phyloP scores from a whole-genome alignment of 2,329 filamentous ascomycete species.

The Lachnellula hyalina region DNA sequence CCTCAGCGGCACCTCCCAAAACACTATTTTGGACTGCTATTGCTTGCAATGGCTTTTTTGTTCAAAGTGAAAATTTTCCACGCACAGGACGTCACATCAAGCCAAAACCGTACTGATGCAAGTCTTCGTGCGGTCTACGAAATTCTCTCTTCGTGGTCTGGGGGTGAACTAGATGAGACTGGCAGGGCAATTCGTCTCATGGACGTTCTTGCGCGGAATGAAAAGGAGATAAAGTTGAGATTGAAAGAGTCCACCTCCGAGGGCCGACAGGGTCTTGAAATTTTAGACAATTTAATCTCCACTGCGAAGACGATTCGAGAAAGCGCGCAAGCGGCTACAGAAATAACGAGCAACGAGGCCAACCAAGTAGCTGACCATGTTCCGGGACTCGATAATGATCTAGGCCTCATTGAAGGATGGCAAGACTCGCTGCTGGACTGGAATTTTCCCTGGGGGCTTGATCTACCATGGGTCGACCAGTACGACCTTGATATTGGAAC shows the following conservation, averaged over 20 bases:
- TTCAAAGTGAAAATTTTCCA: slow-evolving; percentile 2
- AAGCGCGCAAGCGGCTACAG: neutral
- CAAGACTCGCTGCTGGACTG: slow-evolving; percentile 8
- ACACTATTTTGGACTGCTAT: slow-evolving; percentile 6
- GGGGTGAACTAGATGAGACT: neutral
- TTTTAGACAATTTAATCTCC: neutral
- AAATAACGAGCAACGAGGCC: too few species aligned
- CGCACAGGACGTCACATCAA: neutral
- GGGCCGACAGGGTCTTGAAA: neutral
- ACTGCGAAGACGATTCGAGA: neutral
- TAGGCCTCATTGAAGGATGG: neutral
- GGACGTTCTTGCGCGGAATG: neutral
- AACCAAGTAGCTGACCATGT: neutral
- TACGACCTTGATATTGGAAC: neutral
- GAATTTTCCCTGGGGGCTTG: slow-evolving; percentile 10
- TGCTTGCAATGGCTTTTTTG: slow-evolving; percentile 6
- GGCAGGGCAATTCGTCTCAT: neutral
- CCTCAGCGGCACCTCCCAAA: slow-evolving; percentile 5
- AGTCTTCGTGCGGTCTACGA: neutral
- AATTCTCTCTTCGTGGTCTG: neutral
- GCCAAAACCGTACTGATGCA: neutral
- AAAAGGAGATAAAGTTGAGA: neutral
- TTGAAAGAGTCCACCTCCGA: neutral
- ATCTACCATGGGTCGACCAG: slow-evolving; percentile 1
- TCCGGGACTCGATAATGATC: neutral